Base-by-base conservation (phyloP, 345 rosid genomes). In the Populus pruinosa region DNA sequence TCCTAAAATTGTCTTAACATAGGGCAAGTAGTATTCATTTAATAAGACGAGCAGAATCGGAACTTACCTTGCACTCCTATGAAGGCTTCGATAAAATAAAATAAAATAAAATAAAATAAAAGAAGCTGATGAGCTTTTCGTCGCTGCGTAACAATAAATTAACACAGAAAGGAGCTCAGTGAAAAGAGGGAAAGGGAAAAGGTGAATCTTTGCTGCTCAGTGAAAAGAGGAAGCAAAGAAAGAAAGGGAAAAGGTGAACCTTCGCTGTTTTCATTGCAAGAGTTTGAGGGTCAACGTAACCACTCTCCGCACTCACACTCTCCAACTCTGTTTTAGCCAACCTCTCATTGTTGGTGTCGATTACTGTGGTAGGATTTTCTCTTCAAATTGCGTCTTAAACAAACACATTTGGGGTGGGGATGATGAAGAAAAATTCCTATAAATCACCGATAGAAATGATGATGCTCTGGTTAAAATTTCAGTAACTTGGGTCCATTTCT, bases 241-340 rank as follows among this genome's bases (percentile, higher is more conserved):
- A 50, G 20, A 36, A 29, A 44, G 11, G 6, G 36, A 41, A 71
- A 55, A 65, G 2, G 14, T 29, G 55, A n/a, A 27, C 36, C 69
- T 67, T 21, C 74, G 82, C 78, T 74, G 82, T 78, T 79, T 79
- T 59, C 78, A 61, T 69, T 62, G 29, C 53, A 79, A 67, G 73
- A 16, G 25, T 66, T 50, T 43, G 21, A 72, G 72, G 43, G 66
- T 72, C 61, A 61, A 13, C 47, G 47, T n/a, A 8, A 63, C 65
- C 21, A 18, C 65, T 50, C 65, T 29, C 27, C 31, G 17, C 33
- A 25, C 25, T n/a, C 23, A 44, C 73, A 67, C 61, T 67, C 69
- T 74, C 74, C 78, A 73, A 67, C 17, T 64, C 65, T 39, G 63
- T 73, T 79, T 59, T 63, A 36, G 49, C 33, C 62, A 79, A 74